Percentiles rank a stretch among this genome's conserved stretches.
These are phyloP conservation scores for Beauveria medogensis DNA, from an alignment of 2,329 filamentous ascomycete genomes.

Conservation along the genomic window DNA sequence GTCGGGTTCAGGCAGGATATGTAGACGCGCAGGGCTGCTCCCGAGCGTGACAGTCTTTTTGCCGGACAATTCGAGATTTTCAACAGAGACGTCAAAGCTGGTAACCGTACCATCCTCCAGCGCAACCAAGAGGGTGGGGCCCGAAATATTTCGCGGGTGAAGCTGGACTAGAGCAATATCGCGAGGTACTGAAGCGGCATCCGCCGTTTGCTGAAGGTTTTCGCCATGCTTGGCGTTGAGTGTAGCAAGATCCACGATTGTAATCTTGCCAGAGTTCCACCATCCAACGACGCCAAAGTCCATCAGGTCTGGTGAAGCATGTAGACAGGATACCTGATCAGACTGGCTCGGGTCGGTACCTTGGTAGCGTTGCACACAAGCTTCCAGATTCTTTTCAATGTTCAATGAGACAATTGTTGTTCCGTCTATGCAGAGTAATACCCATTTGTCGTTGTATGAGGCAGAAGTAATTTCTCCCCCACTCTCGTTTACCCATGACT, in stretches of 20 bases:
- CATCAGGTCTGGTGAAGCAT: conserved; percentile 56
- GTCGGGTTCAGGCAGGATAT: conserved; percentile 58
- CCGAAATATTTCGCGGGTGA: conserved; percentile 48
- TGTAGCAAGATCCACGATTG: conserved; percentile 60
- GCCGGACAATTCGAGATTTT: conserved; percentile 55
- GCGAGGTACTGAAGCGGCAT: conserved; percentile 72
- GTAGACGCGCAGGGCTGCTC: conserved; percentile 74
- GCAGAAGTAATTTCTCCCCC: conserved; percentile 64
- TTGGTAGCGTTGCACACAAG: conserved; percentile 53
- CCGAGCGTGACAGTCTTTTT: conserved; percentile 80
- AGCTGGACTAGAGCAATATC: conserved; percentile 75
- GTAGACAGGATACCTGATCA: conserved; percentile 79
- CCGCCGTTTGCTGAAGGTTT: conserved; percentile 48
- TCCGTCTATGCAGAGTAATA: conserved; percentile 70
- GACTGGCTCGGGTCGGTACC: conserved; percentile 39
- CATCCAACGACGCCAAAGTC: conserved; percentile 74
- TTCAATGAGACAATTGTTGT: conserved; percentile 62
- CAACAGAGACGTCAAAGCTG: conserved; percentile 63
- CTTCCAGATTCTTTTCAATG: conserved; percentile 48
- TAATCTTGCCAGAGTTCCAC: conserved; percentile 75
- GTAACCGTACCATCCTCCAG: conserved; percentile 90
- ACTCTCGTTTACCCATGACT: conserved; percentile 47
- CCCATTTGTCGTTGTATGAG: conserved; percentile 61
- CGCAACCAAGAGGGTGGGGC: conserved; percentile 75
- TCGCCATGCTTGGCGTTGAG: conserved; percentile 60